Evolutionary conservation across 495 filamentous ascomycete genomes (phyloP).

Genomic region (Ramalina intermedia): DNA sequence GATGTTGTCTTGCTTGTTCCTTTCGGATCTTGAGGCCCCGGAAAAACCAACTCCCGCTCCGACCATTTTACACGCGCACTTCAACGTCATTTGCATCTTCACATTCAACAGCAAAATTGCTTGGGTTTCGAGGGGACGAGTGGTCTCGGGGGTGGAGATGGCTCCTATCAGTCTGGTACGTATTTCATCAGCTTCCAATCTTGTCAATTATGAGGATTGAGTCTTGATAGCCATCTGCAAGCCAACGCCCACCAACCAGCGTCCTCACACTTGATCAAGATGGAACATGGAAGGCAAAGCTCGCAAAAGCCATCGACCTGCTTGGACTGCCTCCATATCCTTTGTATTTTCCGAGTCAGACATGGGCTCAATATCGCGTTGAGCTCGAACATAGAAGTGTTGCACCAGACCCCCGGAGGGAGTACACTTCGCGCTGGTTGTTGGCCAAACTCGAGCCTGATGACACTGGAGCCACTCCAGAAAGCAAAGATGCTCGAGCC

Average conservation of each 20-base stretch:
- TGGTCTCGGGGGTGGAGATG: neutral
- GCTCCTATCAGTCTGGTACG: conserved; percentile 1
- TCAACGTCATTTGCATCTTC: too few relatives aligned
- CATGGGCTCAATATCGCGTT: too few relatives aligned
- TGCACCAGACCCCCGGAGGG: conserved; percentile 34
- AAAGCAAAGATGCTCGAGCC: conserved; percentile 23
- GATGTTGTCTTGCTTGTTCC: too few relatives aligned
- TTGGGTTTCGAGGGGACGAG: too few relatives aligned
- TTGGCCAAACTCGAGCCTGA: conserved; percentile 41
- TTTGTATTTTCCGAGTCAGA: too few relatives aligned
- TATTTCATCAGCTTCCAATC: neutral
- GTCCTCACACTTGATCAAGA: conserved; percentile 37
- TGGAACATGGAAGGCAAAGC: conserved; percentile 25
- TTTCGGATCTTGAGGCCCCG: too few relatives aligned
- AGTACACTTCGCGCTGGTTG: conserved; percentile 56
- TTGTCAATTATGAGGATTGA: neutral
- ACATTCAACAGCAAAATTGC: too few relatives aligned
- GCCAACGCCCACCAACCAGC: conserved; percentile 26
- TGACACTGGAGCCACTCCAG: conserved; percentile 3
- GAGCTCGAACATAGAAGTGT: neutral
- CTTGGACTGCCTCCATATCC: conserved; percentile 15
- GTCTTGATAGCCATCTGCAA: neutral
- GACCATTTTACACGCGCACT: too few relatives aligned
- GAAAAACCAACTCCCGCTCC: too few relatives aligned
- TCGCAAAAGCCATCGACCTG: conserved; percentile 34